Percentiles rank a stretch among this genome's conserved stretches.
Conservation (phyloP, 1,284 basidiomycete genomes). For the Puccinia polysora region DNA sequence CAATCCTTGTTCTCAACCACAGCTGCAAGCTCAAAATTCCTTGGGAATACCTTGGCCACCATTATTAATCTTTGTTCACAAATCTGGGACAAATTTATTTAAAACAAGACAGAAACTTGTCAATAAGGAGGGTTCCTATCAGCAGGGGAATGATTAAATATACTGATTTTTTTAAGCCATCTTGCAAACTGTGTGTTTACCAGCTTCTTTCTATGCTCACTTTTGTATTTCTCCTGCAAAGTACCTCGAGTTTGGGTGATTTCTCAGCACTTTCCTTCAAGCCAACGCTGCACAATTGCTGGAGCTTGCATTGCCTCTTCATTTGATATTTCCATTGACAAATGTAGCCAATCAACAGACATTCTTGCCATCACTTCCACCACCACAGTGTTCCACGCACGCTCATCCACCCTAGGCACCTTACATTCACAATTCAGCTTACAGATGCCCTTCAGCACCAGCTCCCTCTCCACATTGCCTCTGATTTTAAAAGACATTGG, state of each 20-base stretch:
- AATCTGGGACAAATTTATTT: too few species aligned
- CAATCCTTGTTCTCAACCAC: too few species aligned
- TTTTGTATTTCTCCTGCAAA: neutral
- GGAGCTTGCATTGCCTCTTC: neutral
- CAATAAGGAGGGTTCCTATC: too few species aligned
- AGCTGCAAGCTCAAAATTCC: too few species aligned
- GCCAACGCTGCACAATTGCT: neutral
- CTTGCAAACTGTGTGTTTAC: neutral
- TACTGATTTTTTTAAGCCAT: conserved; percentile 10
- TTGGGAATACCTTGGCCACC: too few species aligned
- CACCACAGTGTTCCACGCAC: neutral
- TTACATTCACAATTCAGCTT: conserved; percentile 3
- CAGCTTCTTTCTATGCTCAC: neutral
- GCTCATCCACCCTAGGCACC: neutral
- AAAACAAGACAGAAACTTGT: too few species aligned
- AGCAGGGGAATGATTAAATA: too few species aligned
- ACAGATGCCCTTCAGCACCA: neutral
- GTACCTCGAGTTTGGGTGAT: neutral
- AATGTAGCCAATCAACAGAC: neutral
- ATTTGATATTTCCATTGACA: neutral
- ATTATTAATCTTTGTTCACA: too few species aligned
- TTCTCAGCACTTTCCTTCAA: conserved; percentile 3
- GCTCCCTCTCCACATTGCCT: neutral
- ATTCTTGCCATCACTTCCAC: conserved; percentile 12
- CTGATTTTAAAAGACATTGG: neutral